Base-by-base conservation (phyloP, 495 filamentous ascomycete species). In the Podospora didyma region DNA sequence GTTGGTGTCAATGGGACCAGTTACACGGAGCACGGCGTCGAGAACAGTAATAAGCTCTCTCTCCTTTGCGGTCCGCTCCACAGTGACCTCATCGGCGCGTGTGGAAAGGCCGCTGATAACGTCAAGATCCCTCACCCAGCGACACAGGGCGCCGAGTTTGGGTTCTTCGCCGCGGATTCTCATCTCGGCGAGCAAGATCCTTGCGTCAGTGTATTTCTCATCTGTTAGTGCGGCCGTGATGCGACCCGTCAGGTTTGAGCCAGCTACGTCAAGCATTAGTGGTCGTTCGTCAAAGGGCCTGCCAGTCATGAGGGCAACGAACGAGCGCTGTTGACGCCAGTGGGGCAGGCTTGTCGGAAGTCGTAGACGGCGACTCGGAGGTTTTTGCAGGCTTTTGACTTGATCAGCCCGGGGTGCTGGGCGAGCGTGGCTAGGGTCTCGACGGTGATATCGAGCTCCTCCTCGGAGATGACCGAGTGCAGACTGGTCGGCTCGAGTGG, bases 61-160 rank as follows among this genome's bases (percentile, higher is more conserved):
- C 9, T 72, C 69, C 34, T 56, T 57, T 39, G 52, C 48, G 11
- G 14, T 59, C 0, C 62, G 62, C n/a, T 53, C 46, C 11, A 54
- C 41, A 3, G 41, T 34, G 11, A 23, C 31, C 12, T 49, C 51
- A 21, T 26, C 48, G 31, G 21, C 1, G 17, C 44, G 12, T 16
- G 59, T 66, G 2, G 67, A 69, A 1, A 77, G 56, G 7, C 75
- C 73, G 61, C 70, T 76, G 46, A 77, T 70, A 31, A 75, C 72
- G 57, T 80, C 77, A 22, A 78, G 64, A 50, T 79, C 76, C 46
- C 77, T 62, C 31, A 80, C 77, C 77, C 77, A 80, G 39, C 77
- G 67, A 53, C 74, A 76, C 10, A 80, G 63, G 1, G 77, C 73
- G 4, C 77, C 77, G 7, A 79, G 63, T 46, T 76, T 77, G 11